These are phyloP conservation scores for Periconia macrospinosa DNA, from an alignment of 2,329 filamentous ascomycete species.

Conservation along the genomic window DNA sequence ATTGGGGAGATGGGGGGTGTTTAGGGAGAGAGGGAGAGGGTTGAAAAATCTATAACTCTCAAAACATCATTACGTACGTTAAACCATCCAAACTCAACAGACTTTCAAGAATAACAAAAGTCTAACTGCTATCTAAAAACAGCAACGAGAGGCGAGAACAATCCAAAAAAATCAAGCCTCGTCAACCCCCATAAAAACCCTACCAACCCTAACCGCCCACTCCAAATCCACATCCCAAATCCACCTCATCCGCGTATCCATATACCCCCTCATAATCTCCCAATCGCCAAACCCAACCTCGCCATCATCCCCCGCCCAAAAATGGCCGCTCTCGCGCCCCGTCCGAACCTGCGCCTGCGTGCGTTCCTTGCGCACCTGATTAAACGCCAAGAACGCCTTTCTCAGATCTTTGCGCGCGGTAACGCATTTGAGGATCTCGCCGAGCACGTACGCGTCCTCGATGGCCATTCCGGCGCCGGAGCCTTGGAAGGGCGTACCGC, in stretches of 20 bases:
- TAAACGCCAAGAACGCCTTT: constrained; percentile 40
- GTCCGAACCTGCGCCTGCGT: not conserved
- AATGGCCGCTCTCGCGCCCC: not conserved
- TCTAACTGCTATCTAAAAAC: too few species aligned
- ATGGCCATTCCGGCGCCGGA: constrained; percentile 59
- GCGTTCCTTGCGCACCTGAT: not conserved
- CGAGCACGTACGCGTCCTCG: constrained; percentile 56
- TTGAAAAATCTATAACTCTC: too few species aligned
- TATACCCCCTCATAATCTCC: not conserved
- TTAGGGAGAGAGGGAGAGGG: too few species aligned
- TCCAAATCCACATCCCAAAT: not conserved
- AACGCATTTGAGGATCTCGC: constrained; percentile 37
- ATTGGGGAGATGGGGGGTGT: too few species aligned
- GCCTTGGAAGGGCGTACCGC: constrained; percentile 55
- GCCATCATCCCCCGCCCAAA: not conserved
- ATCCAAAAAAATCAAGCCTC: too few species aligned
- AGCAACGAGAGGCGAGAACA: too few species aligned
- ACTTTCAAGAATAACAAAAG: too few species aligned
- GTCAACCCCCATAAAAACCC: not conserved
- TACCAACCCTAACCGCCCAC: not conserved
- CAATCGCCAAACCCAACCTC: not conserved
- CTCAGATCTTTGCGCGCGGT: constrained; percentile 17
- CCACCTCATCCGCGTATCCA: not conserved
- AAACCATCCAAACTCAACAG: too few species aligned
- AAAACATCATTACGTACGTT: too few species aligned